Evolutionary conservation across 2,329 filamentous ascomycete genomes (phyloP), one percentile per base, ranked within the genome.

Genomic region (Pseudovirgaria hyperparasitica): DNA sequence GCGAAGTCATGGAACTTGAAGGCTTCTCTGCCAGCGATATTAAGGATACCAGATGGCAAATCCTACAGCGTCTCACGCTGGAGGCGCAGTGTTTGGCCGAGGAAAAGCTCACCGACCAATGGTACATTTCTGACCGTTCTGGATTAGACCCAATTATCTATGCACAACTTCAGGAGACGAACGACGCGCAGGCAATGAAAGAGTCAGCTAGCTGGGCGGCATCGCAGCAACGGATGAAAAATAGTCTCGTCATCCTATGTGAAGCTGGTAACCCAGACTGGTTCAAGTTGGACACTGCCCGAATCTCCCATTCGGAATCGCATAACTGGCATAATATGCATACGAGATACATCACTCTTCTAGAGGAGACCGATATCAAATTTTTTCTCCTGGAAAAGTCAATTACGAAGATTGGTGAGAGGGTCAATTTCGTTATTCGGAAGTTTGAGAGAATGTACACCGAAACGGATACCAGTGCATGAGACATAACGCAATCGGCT

Each of bases 81-180:
- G 37, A 47, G 15, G 52, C 47, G 2, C 56, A 62, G 26, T 38
- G 36, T 19, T 13, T 34, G 2, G 44, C 46, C 0, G 56, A 60
- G 37, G 39, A 15, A 14, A 28, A 31, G 9, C 23, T 23, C 7
- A n/a, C n/a, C n/a, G n/a, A n/a, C n/a, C n/a, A n/a, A n/a, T 55
- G 52, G 52, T 54, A 57, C 28, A 52, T 63, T 23, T 57, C 54
- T 6, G 59, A 63, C 35, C 50, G 60, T 6, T 62, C 58, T 2
- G 55, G 54, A 2, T 29, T 59, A 2, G 58, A 62, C 29, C 54
- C 58, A 2, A 34, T 63, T n/a, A 48, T 51, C 5, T 63, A 62
- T 28, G 46, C 58, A 1, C 31, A 32, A 6, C 25, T 40, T 16
- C 20, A 31, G 3, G 42, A 41, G 3, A 42, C 43, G 2, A 46